These are phyloP conservation scores for Meyerozyma smithsonii DNA, from an alignment of 1,139 yeast species.

Conservation along the genomic window DNA sequence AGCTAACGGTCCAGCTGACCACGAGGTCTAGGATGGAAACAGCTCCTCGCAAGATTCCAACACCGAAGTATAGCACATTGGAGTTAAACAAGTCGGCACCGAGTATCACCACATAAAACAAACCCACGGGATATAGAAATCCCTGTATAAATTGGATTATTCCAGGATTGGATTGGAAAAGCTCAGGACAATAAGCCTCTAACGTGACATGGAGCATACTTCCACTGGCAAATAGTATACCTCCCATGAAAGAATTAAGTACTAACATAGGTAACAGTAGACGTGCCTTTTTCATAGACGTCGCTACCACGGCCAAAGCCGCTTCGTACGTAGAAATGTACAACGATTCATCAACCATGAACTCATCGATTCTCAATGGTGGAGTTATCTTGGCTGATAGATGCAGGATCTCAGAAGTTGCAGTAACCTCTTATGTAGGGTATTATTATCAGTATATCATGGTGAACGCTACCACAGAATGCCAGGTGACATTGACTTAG, in stretches of 20 bases:
- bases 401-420: no score
- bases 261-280: conserved; percentile 52
- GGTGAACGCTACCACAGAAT: no score
- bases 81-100: conserved; percentile 76
- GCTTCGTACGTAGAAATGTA: conserved; percentile 75
- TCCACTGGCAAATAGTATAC: conserved; percentile 63
- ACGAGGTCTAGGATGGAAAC: conserved; percentile 56
- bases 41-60: conserved; percentile 64
- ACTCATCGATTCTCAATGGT: background rate
- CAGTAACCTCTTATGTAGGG: no score
- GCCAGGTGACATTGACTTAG: no score
- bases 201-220: conserved; percentile 63
- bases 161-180: conserved; percentile 47
- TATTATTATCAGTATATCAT: no score
- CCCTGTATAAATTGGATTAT: conserved; percentile 52
- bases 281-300: conserved; percentile 76
- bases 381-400: no score
- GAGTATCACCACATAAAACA: conserved; percentile 66
- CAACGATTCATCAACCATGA: conserved; percentile 13
- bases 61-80: conserved; percentile 63
- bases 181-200: conserved; percentile 46
- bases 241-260: conserved; percentile 66
- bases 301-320: conserved; percentile 77
- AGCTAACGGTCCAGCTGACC: conserved; percentile 67
- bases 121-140: conserved; percentile 58